Evolutionary conservation across 495 filamentous ascomycete genomes (phyloP).

Genomic region (Penicillium coprophilum): DNA sequence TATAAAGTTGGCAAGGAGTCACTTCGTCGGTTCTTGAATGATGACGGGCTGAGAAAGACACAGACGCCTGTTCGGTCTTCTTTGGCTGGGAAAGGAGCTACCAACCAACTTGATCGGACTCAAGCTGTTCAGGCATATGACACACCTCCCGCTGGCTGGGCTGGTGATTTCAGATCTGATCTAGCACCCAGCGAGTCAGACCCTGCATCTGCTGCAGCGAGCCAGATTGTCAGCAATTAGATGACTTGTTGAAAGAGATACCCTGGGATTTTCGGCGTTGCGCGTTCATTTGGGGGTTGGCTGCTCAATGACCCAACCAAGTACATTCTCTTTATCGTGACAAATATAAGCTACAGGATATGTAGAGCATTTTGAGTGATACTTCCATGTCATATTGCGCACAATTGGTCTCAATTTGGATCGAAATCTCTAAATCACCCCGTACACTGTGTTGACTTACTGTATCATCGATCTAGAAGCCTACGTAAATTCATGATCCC

Average conservation of each 20-base stretch:
- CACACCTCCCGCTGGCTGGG: slow-evolving; percentile 1
- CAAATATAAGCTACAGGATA: background rate
- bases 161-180: background rate
- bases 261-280: background rate
- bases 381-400: background rate
- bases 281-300: background rate
- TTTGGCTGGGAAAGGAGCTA: background rate
- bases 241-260: background rate
- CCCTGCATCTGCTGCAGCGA: background rate
- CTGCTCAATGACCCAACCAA: background rate
- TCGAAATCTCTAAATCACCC: background rate
- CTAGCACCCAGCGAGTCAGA: background rate
- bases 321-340: background rate
- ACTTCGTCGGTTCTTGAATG: slow-evolving; percentile 8
- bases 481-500: background rate
- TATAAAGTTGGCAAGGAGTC: slow-evolving; percentile 13
- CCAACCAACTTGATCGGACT: background rate
- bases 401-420: background rate
- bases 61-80: background rate
- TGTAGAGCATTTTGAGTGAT: background rate
- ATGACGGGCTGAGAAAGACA: slow-evolving; percentile 7
- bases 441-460: background rate
- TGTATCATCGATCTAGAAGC: background rate
- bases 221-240: background rate
- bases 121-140: background rate